Percentiles rank a stretch among this genome's conserved stretches.
Evolutionary conservation across 495 filamentous ascomycete species (phyloP).

Genomic region (Lasiosphaeriaceae sp.): DNA sequence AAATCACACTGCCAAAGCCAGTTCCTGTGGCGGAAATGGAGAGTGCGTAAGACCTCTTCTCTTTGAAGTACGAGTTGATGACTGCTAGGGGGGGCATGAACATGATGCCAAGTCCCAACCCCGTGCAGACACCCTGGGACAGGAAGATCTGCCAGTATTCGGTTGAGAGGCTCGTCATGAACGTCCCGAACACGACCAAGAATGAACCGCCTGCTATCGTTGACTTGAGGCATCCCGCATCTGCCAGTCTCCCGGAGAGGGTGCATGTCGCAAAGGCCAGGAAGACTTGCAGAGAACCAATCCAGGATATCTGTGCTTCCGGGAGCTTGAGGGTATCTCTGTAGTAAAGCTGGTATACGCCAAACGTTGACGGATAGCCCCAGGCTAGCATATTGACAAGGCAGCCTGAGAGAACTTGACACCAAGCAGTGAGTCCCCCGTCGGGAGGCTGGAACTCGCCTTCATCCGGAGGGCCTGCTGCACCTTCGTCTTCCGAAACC

Average conservation of each 20-base stretch:
- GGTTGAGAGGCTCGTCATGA: constrained; percentile 39
- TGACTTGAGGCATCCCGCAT: constrained; percentile 38
- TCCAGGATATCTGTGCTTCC: constrained; percentile 41
- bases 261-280: constrained; percentile 37
- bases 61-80: constrained; percentile 38
- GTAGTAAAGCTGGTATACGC: constrained; percentile 47
- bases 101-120: constrained; percentile 39
- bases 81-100: constrained; percentile 43
- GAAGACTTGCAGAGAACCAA: constrained; percentile 44
- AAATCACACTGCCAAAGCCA: constrained; percentile 40
- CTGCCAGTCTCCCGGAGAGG: constrained; percentile 37
- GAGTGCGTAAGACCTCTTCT: constrained; percentile 32
- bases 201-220: constrained; percentile 32
- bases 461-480: constrained; percentile 1
- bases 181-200: constrained; percentile 37
- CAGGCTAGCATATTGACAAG: constrained; percentile 41
- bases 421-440: constrained; percentile 40
- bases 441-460: constrained; percentile 31
- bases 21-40: constrained; percentile 38
- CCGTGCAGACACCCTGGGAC: constrained; percentile 39
- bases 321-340: constrained; percentile 39
- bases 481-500: background rate
- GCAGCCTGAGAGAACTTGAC: constrained; percentile 36
- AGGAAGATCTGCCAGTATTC: constrained; percentile 45
- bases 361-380: constrained; percentile 41